Conservation (phyloP, 805 yeast species). For the Lipomyces starkeyi region DNA sequence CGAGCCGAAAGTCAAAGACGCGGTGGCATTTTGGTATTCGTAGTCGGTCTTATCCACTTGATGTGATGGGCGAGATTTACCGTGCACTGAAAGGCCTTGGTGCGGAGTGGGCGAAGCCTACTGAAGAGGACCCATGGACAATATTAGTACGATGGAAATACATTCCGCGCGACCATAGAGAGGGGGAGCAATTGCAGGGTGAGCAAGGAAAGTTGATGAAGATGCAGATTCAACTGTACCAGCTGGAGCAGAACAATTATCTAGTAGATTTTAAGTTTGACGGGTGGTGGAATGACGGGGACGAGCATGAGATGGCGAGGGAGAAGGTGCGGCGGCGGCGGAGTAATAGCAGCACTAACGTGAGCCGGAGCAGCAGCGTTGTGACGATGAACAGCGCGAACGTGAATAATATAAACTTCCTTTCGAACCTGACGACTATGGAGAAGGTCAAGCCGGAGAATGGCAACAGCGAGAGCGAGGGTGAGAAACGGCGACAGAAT, state of each 20-base stretch:
- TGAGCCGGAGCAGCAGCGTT: constrained; percentile 29
- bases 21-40: constrained; percentile 99
- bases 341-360: constrained; percentile 21
- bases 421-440: constrained; percentile 31
- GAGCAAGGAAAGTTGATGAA: constrained; percentile 64
- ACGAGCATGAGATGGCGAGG: constrained; percentile 35
- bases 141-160: constrained; percentile 94
- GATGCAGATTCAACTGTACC: constrained; percentile 96
- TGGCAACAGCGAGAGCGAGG: not conserved
- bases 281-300: constrained; percentile 78
- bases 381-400: constrained; percentile 34
- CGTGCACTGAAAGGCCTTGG: constrained; percentile 91
- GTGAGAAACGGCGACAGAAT: not conserved
- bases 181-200: constrained; percentile 40
- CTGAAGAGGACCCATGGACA: constrained; percentile 85
- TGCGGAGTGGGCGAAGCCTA: constrained; percentile 96
- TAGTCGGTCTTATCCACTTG: constrained; percentile 93
- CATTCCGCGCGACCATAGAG: constrained; percentile 47
- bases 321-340: constrained; percentile 35
- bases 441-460: constrained; percentile 45
- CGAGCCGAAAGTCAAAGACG: constrained; percentile 83
- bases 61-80: constrained; percentile 98
- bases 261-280: constrained; percentile 96
- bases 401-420: constrained; percentile 29
- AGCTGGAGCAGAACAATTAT: constrained; percentile 93